A percentile compares a stretch with the other conserved stretches of the same genome.
Evolutionary conservation across 2,329 filamentous ascomycete species (phyloP).

Genomic region (Exophiala calicioides): DNA sequence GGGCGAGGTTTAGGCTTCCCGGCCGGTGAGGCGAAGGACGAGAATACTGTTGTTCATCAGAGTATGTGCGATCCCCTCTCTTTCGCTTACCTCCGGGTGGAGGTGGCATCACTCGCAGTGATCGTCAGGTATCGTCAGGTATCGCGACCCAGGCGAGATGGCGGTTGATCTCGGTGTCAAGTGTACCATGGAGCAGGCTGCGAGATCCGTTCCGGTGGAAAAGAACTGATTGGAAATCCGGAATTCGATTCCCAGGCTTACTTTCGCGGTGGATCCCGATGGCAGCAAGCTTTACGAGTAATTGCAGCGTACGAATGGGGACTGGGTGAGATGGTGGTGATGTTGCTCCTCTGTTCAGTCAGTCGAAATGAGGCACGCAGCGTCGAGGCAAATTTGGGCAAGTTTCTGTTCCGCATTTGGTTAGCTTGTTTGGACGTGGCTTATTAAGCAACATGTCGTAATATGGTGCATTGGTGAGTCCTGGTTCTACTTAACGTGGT

Average conservation of each 20-base stretch:
- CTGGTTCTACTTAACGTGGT: too few relatives aligned
- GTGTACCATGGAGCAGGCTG: conserved; percentile 18
- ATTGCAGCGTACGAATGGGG: neutral
- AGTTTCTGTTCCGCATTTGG: too few relatives aligned
- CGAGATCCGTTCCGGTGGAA: conserved; percentile 7
- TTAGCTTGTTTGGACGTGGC: too few relatives aligned
- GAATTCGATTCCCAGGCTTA: neutral
- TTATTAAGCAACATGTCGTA: too few relatives aligned
- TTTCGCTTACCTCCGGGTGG: conserved; percentile 57
- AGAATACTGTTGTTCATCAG: conserved; percentile 41
- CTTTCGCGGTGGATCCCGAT: neutral
- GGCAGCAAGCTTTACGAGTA: neutral
- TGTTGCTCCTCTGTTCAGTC: neutral
- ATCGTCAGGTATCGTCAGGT: too few relatives aligned
- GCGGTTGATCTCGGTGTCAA: conserved; percentile 4
- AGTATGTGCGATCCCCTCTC: conserved; percentile 48
- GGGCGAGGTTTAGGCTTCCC: conserved; percentile 53
- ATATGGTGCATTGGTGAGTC: too few relatives aligned
- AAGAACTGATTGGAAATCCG: conserved; percentile 2
- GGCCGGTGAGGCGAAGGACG: conserved; percentile 51
- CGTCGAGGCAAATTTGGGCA: too few relatives aligned
- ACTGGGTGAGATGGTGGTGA: neutral
- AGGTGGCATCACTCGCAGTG: conserved; percentile 51
- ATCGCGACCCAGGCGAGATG: conserved; percentile 13
- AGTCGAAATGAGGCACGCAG: neutral